A percentile compares a stretch with the other conserved stretches of the same genome.
Conservation (phyloP, 2,329 filamentous ascomycete genomes). For the Fusarium tanahbumbuense region DNA sequence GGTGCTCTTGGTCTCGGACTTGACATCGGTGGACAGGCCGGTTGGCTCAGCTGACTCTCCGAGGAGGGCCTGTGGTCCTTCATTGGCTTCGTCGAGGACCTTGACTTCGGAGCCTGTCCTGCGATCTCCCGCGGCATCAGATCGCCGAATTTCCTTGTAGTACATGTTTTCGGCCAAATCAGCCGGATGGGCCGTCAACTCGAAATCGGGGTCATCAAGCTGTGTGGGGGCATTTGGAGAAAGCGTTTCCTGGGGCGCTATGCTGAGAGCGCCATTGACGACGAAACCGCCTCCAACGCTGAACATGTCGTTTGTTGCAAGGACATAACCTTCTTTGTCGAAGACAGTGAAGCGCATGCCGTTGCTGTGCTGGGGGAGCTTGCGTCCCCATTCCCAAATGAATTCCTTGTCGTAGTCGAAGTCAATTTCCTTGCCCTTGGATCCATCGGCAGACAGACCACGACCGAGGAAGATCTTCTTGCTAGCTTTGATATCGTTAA, state of each 20-base stretch:
- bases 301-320: constrained; percentile 63
- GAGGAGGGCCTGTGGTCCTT: constrained; percentile 21
- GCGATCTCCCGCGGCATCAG: constrained; percentile 60
- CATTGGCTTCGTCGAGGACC: constrained; percentile 43
- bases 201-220: constrained; percentile 17
- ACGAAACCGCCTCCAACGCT: constrained; percentile 65
- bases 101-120: constrained; percentile 59
- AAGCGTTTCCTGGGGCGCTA: constrained; percentile 47
- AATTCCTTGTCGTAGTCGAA: constrained; percentile 63
- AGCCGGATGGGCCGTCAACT: constrained; percentile 53
- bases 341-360: constrained; percentile 65
- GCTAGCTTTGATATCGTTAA: constrained; percentile 58
- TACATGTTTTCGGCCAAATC: constrained; percentile 64
- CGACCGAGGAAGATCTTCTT: constrained; percentile 59
- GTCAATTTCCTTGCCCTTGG: constrained; percentile 57
- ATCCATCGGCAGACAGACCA: constrained; percentile 52
- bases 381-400: constrained; percentile 63
- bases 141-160: constrained; percentile 62
- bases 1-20: constrained; percentile 28
- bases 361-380: constrained; percentile 64
- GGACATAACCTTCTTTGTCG: constrained; percentile 58
- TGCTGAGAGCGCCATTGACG: constrained; percentile 62
- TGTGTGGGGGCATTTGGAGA: constrained; percentile 23
- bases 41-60: constrained; percentile 12
- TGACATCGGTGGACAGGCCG: constrained; percentile 26